Evolutionary conservation across 225 moss, liverwort and hornwort genomes (phyloP).

Genomic region (Polytrichum formosum): DNA sequence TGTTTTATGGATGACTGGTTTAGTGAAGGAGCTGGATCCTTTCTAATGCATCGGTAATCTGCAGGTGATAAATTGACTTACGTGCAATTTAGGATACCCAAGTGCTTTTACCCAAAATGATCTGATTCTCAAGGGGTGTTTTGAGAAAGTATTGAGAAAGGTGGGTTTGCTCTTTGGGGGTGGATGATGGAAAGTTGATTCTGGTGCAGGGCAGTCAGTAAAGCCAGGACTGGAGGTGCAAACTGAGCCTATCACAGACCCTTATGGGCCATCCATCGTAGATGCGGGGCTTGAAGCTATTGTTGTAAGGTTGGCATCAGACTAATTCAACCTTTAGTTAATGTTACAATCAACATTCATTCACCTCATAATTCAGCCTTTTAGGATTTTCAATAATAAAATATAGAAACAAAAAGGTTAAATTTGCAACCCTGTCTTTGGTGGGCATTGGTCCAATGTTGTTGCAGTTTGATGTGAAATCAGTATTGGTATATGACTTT

Average conservation of each 20-base stretch:
- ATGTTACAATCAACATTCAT: no score
- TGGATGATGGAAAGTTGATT: not conserved
- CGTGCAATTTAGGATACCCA: not conserved
- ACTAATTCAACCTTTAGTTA: no score
- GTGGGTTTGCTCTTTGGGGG: no score
- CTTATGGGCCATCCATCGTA: constrained; percentile 84
- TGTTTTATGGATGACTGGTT: not conserved
- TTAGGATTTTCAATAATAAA: no score
- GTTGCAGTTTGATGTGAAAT: not conserved
- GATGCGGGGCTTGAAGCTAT: constrained; percentile 74
- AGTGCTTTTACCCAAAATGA: no score
- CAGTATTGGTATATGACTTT: no score
- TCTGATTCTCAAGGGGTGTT: no score
- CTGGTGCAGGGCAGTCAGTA: constrained; percentile 54
- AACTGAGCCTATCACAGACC: constrained; percentile 65
- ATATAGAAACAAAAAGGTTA: no score
- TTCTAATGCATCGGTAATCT: not conserved
- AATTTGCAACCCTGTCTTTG: no score
- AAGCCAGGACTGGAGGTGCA: constrained; percentile 67
- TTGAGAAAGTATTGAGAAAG: no score
- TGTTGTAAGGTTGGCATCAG: constrained; percentile 56
- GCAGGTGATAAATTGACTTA: not conserved
- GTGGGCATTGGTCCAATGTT: no score
- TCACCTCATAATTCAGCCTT: no score
- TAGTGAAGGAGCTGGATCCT: not conserved